Evolutionary conservation across 768 basidiomycete genomes (phyloP).

Genomic region (Agrocybe praecox): DNA sequence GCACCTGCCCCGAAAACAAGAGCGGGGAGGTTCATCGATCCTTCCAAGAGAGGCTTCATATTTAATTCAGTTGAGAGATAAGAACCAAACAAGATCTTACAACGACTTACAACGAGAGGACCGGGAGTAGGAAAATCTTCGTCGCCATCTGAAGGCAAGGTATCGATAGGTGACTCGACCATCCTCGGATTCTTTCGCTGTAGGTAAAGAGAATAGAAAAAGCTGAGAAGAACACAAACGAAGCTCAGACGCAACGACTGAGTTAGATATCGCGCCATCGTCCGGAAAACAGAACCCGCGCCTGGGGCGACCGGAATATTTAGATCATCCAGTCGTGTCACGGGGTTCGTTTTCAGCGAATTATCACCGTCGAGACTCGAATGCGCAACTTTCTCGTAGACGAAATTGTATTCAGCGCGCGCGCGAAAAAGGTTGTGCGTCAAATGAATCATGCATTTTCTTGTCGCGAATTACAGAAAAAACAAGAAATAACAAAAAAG

Average conservation of each 20-base stretch:
- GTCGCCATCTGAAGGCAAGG: constrained; percentile 27
- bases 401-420: neutral
- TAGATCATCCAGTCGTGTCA: constrained; percentile 4
- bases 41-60: constrained; percentile 32
- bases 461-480: constrained; percentile 5
- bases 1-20: constrained; percentile 76
- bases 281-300: constrained; percentile 6
- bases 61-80: neutral
- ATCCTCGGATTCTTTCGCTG: neutral
- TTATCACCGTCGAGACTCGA: neutral
- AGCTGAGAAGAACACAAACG: neutral
- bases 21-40: constrained; percentile 39
- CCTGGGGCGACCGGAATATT: neutral
- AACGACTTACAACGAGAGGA: constrained; percentile 40
- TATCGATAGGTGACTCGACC: constrained; percentile 1
- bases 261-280: constrained; percentile 17
- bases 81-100: neutral
- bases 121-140: constrained; percentile 41
- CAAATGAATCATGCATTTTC: neutral
- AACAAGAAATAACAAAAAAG: constrained; percentile 2
- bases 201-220: neutral
- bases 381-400: neutral
- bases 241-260: neutral
- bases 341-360: constrained; percentile 1
- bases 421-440: neutral